A percentile compares a stretch with the other conserved stretches of the same genome.
phyloP scores from a whole-genome alignment of 108 stramenopile species.

The Skeletonema marinoi region DNA sequence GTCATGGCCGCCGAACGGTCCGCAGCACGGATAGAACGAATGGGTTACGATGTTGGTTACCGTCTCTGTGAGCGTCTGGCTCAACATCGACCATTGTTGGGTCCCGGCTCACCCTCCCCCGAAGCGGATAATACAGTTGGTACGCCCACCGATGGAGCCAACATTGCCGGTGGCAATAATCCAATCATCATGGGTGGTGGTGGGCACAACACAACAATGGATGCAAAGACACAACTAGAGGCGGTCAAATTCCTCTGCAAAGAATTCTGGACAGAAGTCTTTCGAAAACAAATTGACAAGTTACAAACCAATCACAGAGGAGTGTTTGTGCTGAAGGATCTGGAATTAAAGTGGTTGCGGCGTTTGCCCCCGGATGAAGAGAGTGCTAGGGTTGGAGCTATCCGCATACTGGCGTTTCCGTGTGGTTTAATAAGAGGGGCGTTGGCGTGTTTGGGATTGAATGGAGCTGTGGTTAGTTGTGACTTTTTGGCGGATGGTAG shows the following conservation, averaged over 20 bases:
- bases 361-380: conserved; percentile 76
- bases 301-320: conserved; percentile 95
- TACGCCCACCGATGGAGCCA: conserved; percentile 34
- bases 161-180: background rate
- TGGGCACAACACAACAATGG: conserved; percentile 38
- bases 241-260: conserved; percentile 96
- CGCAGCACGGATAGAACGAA: conserved; percentile 87
- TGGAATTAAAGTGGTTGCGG: conserved; percentile 77
- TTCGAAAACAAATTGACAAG: conserved; percentile 94
- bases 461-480: conserved; percentile 82
- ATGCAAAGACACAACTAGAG: conserved; percentile 74
- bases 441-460: conserved; percentile 87
- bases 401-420: conserved; percentile 83
- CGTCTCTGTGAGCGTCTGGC: conserved; percentile 89
- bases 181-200: conserved; percentile 49
- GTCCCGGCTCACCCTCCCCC: conserved; percentile 49
- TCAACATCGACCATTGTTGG: conserved; percentile 68
- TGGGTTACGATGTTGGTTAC: conserved; percentile 92
- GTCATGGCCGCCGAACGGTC: conserved; percentile 72
- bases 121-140: conserved; percentile 51
- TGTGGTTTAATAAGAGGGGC: conserved; percentile 92
- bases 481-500: conserved; percentile 91
- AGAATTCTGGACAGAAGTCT: conserved; percentile 93
- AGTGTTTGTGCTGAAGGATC: conserved; percentile 92
- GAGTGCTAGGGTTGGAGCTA: conserved; percentile 74